Percentiles rank a stretch among this genome's conserved stretches.
Conservation (phyloP, 352 stramenopile species). For the Phytophthora colocasiae region DNA sequence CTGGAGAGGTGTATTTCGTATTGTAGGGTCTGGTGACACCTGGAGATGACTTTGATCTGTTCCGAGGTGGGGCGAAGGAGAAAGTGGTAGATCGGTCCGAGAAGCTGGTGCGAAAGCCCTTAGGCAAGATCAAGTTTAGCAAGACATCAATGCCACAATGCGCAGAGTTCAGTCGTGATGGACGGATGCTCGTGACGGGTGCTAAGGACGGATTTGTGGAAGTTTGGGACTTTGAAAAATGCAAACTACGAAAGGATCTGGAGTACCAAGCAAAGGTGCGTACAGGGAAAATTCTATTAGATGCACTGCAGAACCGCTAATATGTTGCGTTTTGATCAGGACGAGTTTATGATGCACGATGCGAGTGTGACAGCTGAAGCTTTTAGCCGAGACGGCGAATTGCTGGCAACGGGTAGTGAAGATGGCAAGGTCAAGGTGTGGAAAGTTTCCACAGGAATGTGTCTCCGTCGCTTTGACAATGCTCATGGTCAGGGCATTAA, state of each 20-base stretch:
- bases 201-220: constrained; percentile 96
- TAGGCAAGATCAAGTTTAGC: constrained; percentile 91
- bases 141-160: constrained; percentile 85
- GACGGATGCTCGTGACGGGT: constrained; percentile 91
- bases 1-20: constrained; percentile 2
- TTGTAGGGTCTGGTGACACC: constrained; percentile 62
- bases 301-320: not conserved
- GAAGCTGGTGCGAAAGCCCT: constrained; percentile 67
- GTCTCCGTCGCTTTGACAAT: constrained; percentile 89
- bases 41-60: constrained; percentile 85
- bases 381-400: constrained; percentile 86
- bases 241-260: constrained; percentile 90
- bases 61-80: constrained; percentile 68
- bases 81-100: constrained; percentile 63
- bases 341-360: constrained; percentile 95
- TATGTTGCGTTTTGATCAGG: constrained; percentile 28
- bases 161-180: constrained; percentile 90
- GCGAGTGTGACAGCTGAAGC: constrained; percentile 85
- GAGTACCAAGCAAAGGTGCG: constrained; percentile 91
- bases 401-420: constrained; percentile 90
- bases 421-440: constrained; percentile 93
- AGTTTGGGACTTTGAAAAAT: constrained; percentile 94
- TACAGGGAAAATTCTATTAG: not conserved
- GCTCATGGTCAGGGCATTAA: constrained; percentile 85
- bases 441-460: constrained; percentile 91